phyloP scores from a whole-genome alignment of 345 rosid genomes.

The Arabis hirsuta region DNA sequence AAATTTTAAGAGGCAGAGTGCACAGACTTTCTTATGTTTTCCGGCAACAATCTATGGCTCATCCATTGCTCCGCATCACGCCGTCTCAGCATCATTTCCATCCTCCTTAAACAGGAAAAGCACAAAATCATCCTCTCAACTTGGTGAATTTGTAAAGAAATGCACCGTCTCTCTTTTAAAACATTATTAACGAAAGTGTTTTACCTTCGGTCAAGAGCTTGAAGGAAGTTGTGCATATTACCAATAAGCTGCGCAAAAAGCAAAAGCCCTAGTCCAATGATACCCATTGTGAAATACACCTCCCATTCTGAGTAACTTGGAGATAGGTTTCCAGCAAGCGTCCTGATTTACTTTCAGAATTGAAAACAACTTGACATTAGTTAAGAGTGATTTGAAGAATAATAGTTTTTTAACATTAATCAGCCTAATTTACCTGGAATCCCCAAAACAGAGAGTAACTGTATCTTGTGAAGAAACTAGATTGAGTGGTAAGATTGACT shows the following conservation, averaged over 20 bases:
- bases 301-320: slow-evolving; percentile 86
- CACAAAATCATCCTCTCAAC: slow-evolving; percentile 7
- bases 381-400: neutral
- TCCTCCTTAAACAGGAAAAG: slow-evolving; percentile 50
- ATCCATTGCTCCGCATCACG: slow-evolving; percentile 98
- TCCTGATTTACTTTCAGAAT: slow-evolving; percentile 84
- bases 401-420: too few relatives aligned
- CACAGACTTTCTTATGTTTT: slow-evolving; percentile 60
- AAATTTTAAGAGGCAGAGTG: neutral
- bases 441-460: slow-evolving; percentile 90
- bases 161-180: slow-evolving; percentile 3
- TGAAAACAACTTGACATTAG: neutral
- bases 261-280: slow-evolving; percentile 83
- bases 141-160: too few relatives aligned
- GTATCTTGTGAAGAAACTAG: slow-evolving; percentile 58
- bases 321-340: slow-evolving; percentile 82
- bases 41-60: slow-evolving; percentile 85
- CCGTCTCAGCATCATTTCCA: slow-evolving; percentile 81
- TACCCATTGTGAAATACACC: slow-evolving; percentile 84
- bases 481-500: slow-evolving; percentile 57
- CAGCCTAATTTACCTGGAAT: slow-evolving; percentile 57
- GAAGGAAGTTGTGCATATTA: slow-evolving; percentile 95
- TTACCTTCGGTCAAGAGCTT: slow-evolving; percentile 80
- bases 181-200: neutral
- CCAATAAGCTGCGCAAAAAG: slow-evolving; percentile 93